Evolutionary conservation across 805 yeast genomes (phyloP).

Genomic region (Wickerhamomyces rabaulensis): DNA sequence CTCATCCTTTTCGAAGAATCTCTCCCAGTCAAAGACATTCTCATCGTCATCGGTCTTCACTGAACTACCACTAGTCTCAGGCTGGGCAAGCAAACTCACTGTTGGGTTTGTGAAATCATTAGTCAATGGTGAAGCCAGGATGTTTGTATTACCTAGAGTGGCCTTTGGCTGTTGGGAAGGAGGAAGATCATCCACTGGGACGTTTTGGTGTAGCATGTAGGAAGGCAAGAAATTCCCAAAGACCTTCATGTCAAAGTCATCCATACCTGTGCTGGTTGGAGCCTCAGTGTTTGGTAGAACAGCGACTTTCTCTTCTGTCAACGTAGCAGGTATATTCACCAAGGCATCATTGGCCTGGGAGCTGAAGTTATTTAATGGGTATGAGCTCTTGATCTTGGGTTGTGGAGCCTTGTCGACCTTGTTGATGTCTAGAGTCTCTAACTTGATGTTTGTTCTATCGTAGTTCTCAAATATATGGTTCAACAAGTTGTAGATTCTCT

Average conservation of each 20-base stretch:
- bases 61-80: slow-evolving; percentile 3
- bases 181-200: neutral
- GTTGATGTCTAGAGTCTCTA: slow-evolving; percentile 19
- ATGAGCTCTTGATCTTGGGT: slow-evolving; percentile 1
- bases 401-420: slow-evolving; percentile 1
- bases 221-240: slow-evolving; percentile 82
- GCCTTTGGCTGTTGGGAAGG: neutral
- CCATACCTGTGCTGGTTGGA: slow-evolving; percentile 53
- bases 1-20: slow-evolving; percentile 22
- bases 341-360: slow-evolving; percentile 13
- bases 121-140: neutral
- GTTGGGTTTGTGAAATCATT: neutral
- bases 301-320: slow-evolving; percentile 8
- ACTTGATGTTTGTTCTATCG: slow-evolving; percentile 61
- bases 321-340: slow-evolving; percentile 12
- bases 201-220: slow-evolving; percentile 48
- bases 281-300: slow-evolving; percentile 2
- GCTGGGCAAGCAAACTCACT: neutral
- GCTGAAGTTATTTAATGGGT: slow-evolving; percentile 10
- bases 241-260: slow-evolving; percentile 73
- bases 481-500: slow-evolving; percentile 71
- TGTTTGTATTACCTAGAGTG: neutral
- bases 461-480: slow-evolving; percentile 75
- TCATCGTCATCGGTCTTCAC: slow-evolving; percentile 14
- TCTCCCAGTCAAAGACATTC: slow-evolving; percentile 23